Evolutionary conservation across 805 yeast species (phyloP), one percentile per base, ranked within the genome.

Genomic region (Candida broadrunensis): DNA sequence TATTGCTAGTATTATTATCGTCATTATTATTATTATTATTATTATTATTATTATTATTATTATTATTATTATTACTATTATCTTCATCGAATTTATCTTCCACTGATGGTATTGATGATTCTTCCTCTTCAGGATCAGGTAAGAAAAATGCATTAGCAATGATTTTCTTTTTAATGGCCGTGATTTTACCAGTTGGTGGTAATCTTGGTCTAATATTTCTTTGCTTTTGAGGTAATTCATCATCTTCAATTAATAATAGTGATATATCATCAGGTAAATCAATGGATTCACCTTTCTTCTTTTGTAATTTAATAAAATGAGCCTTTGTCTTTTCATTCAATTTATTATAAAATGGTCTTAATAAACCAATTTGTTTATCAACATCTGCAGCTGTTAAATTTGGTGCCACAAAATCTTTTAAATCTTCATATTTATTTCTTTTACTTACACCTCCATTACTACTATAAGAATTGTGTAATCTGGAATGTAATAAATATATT

Each of bases 161-260:
- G 11, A 75, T 55, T 51, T 78, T 83, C 65, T 83, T 88, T 63
- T 88, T 88, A 5, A 78, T 63, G 1, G 78, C 75, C 4, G 85
- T 63, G 27, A 90, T 85, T 60, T 85, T 88, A 27, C 97, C 97
- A 23, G 88, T 85, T 5, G 97, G 96, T 11, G 97, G 96, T 37
- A 93, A 67, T 53, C 89, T 83, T 1, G 96, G 84, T 49, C 90
- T 73, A 21, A 75, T 73, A 46, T 82, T 81, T 42, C 90, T 73
- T 50, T 81, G 86, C 54, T 87, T 88, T 42, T 82, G 80, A 0
- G 96, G 89, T 50, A 88, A 70, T 41, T 85, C 90, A 14, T 87
- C 96, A 53, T 90, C 97, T 55, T 89, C 97, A 37, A 85, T 63
- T 37, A 70, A 55, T 2, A 40, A 33, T 11, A 85, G 58, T 3